A percentile compares a stretch with the other conserved stretches of the same genome.
Evolutionary conservation across 352 stramenopile species (phyloP).

Genomic region (Phytopythium delawarense): DNA sequence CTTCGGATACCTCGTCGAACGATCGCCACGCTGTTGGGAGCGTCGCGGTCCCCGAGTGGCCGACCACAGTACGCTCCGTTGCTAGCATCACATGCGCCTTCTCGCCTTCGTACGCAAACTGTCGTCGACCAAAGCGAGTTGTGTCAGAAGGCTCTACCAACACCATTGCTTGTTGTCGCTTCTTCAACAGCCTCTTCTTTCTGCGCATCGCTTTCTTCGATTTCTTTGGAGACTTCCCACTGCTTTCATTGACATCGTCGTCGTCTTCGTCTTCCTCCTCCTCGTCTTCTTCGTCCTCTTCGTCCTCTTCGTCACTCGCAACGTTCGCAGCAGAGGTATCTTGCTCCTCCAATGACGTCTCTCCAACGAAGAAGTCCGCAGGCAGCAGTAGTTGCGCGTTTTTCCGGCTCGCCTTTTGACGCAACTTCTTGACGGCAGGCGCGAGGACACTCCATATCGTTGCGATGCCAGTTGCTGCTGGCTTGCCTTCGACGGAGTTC

Average conservation of each 20-base stretch:
- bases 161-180: constrained; percentile 16
- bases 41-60: background rate
- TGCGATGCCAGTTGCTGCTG: background rate
- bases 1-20: constrained; percentile 16
- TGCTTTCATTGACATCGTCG: constrained; percentile 13
- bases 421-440: constrained; percentile 43
- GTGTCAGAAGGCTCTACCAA: constrained; percentile 29
- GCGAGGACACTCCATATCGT: constrained; percentile 33
- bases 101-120: constrained; percentile 38
- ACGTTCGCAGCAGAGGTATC: constrained; percentile 10
- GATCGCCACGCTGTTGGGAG: constrained; percentile 10
- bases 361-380: constrained; percentile 57
- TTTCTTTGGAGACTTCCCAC: constrained; percentile 15
- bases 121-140: constrained; percentile 19
- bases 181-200: constrained; percentile 15
- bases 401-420: constrained; percentile 62
- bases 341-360: constrained; percentile 41
- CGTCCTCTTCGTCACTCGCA: constrained; percentile 27
- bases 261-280: constrained; percentile 31
- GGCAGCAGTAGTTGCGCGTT: constrained; percentile 51
- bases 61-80: background rate
- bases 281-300: constrained; percentile 38
- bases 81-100: constrained; percentile 30
- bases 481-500: background rate
- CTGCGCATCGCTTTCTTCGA: constrained; percentile 14